Percentiles rank a stretch among this genome's conserved stretches.
Evolutionary conservation across 148 eudicot genomes (phyloP).

Genomic region (Chenopodium berlandieri): DNA sequence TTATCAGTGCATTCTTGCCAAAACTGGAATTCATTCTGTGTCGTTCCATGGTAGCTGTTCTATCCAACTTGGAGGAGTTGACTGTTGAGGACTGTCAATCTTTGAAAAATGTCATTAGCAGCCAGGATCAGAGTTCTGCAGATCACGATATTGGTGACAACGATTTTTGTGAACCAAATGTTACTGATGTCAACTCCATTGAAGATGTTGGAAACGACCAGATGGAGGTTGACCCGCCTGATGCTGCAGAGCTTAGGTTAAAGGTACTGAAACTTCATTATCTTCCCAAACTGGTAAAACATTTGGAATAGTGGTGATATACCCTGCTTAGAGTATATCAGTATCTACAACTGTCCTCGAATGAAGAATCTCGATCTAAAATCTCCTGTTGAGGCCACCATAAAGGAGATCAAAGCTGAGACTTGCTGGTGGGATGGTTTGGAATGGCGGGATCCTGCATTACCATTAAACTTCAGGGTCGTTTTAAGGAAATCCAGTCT

Average conservation of each 20-base stretch:
- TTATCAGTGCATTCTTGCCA: conserved; percentile 23
- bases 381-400: conserved; percentile 1
- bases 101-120: conserved; percentile 1
- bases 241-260: neutral
- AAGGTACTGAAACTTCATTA: conserved; percentile 19
- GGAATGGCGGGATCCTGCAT: conserved; percentile 16
- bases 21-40: conserved; percentile 14
- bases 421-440: conserved; percentile 20
- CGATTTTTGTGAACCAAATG: neutral
- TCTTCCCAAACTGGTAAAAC: conserved; percentile 22
- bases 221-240: neutral
- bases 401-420: conserved; percentile 22
- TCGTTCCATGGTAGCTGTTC: conserved; percentile 5
- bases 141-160: neutral
- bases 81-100: conserved; percentile 24
- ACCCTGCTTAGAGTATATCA: conserved; percentile 8
- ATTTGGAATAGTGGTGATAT: conserved; percentile 16
- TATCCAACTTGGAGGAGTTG: conserved; percentile 22
- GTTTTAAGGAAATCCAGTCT: neutral
- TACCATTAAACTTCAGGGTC: conserved; percentile 1
- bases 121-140: neutral
- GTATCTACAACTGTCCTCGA: conserved; percentile 22
- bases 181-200: neutral
- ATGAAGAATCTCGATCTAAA: conserved; percentile 14
- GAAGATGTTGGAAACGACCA: conserved; percentile 3